Evolutionary conservation across 345 rosid species (phyloP).

Genomic region (Lumnitzera racemosa): DNA sequence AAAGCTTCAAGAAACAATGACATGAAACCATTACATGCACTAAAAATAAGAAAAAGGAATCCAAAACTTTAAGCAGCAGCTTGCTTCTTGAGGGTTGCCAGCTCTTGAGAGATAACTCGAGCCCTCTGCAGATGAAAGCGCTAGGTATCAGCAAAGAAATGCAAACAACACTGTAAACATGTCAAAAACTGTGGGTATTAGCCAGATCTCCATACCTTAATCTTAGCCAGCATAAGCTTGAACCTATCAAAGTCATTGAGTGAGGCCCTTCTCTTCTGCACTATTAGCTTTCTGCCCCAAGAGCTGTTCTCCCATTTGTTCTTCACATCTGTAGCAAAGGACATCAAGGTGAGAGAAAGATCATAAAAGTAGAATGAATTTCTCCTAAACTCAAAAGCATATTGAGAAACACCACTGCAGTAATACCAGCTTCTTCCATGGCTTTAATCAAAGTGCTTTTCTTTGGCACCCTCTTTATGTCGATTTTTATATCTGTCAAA

Average conservation of each 20-base stretch:
- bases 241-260: slow-evolving; percentile 10
- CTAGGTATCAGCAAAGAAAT: too few relatives aligned
- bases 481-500: slow-evolving; percentile 4
- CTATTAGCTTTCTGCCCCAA: slow-evolving; percentile 10
- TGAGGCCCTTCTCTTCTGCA: slow-evolving; percentile 10
- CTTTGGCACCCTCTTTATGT: slow-evolving; percentile 6
- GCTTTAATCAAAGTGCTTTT: slow-evolving; percentile 9
- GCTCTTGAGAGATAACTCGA: slow-evolving; percentile 7
- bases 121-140: slow-evolving; percentile 5
- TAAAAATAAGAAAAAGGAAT: neutral
- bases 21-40: too few relatives aligned
- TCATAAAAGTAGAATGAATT: neutral
- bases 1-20: too few relatives aligned
- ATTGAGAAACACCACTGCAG: neutral
- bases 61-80: slow-evolving; percentile 8
- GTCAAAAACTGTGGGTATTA: too few relatives aligned
- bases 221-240: slow-evolving; percentile 7
- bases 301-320: slow-evolving; percentile 10
- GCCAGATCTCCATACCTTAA: neutral
- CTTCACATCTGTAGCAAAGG: slow-evolving; percentile 1
- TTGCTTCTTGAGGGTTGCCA: slow-evolving; percentile 8
- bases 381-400: too few relatives aligned
- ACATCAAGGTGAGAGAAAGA: neutral
- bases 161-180: too few relatives aligned
- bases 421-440: slow-evolving; percentile 7